Conservation (phyloP, 441 rosid genomes). For the Erysimum cheiri region DNA sequence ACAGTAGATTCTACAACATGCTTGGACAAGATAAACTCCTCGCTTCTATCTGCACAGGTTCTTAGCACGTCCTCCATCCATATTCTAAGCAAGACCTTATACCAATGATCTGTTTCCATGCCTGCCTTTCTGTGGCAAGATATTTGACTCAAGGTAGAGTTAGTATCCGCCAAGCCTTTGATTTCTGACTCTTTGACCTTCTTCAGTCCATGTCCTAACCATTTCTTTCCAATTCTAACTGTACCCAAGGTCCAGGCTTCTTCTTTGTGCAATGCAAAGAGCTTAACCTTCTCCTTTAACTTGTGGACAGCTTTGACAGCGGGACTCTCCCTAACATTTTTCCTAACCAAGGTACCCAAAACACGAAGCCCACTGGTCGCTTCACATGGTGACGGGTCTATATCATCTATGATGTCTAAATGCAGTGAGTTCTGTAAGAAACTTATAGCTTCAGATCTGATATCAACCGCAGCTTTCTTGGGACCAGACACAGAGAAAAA, state of each 20-base stretch:
- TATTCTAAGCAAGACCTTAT: slow-evolving; percentile 68
- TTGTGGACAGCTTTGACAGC: slow-evolving; percentile 81
- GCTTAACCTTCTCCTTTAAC: slow-evolving; percentile 79
- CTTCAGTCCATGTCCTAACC: slow-evolving; percentile 91
- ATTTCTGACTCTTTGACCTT: slow-evolving; percentile 97
- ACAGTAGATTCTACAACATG: slow-evolving; percentile 73
- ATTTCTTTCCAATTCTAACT: slow-evolving; percentile 83
- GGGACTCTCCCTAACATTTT: slow-evolving; percentile 64
- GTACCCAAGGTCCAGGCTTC: slow-evolving; percentile 87
- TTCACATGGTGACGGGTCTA: slow-evolving; percentile 53
- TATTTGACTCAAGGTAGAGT: slow-evolving; percentile 71
- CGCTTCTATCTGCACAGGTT: slow-evolving; percentile 57
- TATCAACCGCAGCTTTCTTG: slow-evolving; percentile 58
- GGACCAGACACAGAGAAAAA: slow-evolving; percentile 79
- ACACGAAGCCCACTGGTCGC: slow-evolving; percentile 64
- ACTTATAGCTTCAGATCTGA: slow-evolving; percentile 61
- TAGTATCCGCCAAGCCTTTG: slow-evolving; percentile 69
- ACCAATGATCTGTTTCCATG: slow-evolving; percentile 98
- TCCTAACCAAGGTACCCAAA: slow-evolving; percentile 70
- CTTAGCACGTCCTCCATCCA: slow-evolving; percentile 77
- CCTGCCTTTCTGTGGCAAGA: slow-evolving; percentile 83
- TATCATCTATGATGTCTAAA: slow-evolving; percentile 59
- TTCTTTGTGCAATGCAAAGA: slow-evolving; percentile 76
- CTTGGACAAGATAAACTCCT: slow-evolving; percentile 75
- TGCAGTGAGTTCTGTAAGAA: slow-evolving; percentile 58